These are phyloP conservation scores for Blastocystis sp. DNA, from an alignment of 352 stramenopile genomes.

Conservation along the genomic window DNA sequence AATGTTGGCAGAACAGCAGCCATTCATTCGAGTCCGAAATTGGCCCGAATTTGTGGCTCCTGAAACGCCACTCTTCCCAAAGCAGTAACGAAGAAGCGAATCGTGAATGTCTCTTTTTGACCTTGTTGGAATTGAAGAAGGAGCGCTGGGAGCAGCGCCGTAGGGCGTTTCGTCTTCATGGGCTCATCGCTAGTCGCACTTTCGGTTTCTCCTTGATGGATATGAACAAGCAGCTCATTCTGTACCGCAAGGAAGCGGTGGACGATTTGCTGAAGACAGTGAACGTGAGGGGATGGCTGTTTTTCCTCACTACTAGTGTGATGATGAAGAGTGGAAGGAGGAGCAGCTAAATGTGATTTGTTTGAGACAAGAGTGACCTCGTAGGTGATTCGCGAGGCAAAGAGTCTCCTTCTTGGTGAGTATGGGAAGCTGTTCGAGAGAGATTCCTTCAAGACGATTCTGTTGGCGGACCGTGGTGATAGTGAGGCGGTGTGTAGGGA, in stretches of 20 bases:
- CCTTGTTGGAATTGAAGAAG: slow-evolving; percentile 63
- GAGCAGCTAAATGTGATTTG: slow-evolving; percentile 35
- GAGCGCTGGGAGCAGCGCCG: neutral
- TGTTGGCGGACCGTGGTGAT: slow-evolving; percentile 18
- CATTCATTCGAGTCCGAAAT: too few species aligned
- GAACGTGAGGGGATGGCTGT: neutral
- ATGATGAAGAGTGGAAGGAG: slow-evolving; percentile 60
- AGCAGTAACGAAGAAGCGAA: too few species aligned
- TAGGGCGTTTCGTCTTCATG: neutral
- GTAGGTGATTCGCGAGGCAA: slow-evolving; percentile 40
- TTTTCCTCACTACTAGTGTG: slow-evolving; percentile 38
- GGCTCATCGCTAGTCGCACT: neutral
- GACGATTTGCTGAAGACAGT: slow-evolving; percentile 14
- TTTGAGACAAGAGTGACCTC: neutral
- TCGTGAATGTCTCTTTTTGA: slow-evolving; percentile 63
- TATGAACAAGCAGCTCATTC: slow-evolving; percentile 50
- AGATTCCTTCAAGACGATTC: slow-evolving; percentile 28
- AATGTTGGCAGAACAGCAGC: too few species aligned
- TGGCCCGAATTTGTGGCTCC: too few species aligned
- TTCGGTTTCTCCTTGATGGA: slow-evolving; percentile 39
- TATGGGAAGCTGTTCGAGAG: slow-evolving; percentile 22
- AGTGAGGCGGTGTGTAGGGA: slow-evolving; percentile 41
- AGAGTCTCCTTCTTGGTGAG: slow-evolving; percentile 42
- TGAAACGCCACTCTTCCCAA: too few species aligned
- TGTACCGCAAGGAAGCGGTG: slow-evolving; percentile 39